These are phyloP conservation scores for Tuber calosporum DNA, from an alignment of 495 filamentous ascomycete species.

Conservation along the genomic window DNA sequence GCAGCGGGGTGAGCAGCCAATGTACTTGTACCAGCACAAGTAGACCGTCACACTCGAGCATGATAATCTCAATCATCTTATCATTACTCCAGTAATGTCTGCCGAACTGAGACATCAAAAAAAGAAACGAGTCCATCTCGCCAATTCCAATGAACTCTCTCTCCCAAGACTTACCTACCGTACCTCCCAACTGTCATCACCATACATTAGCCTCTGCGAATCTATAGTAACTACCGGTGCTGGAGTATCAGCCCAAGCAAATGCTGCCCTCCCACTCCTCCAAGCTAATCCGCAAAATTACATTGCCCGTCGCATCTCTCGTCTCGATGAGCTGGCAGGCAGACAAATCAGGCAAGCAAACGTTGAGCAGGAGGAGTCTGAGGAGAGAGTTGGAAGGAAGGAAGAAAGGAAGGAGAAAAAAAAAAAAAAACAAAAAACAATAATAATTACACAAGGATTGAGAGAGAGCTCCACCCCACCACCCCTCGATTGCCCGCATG, in stretches of 20 bases:
- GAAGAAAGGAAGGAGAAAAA: too few species aligned
- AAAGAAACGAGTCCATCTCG: not conserved
- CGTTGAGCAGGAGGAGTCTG: not conserved
- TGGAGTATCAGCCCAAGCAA: not conserved
- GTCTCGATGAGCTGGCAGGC: conserved; percentile 18
- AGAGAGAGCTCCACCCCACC: conserved; percentile 15
- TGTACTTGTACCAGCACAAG: too few species aligned
- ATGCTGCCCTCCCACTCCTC: not conserved
- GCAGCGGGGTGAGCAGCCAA: not conserved
- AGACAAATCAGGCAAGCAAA: not conserved
- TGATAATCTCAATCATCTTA: conserved; percentile 5
- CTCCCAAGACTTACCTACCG: not conserved
- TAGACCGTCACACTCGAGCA: not conserved
- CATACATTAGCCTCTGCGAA: not conserved
- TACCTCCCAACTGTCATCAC: not conserved
- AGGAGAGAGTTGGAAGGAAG: not conserved
- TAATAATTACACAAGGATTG: conserved; percentile 13
- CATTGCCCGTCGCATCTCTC: conserved; percentile 22
- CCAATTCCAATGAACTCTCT: not conserved
- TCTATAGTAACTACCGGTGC: not conserved
- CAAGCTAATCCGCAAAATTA: not conserved
- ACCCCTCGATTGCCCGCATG: conserved; percentile 38
- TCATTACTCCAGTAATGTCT: not conserved
- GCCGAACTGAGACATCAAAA: not conserved
- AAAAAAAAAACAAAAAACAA: not conserved